Percentiles rank a stretch among this genome's conserved stretches.
These are phyloP conservation scores for Thoreauomyces humboldtii DNA, from an alignment of 192 early-diverging fungal genomes.

Conservation along the genomic window DNA sequence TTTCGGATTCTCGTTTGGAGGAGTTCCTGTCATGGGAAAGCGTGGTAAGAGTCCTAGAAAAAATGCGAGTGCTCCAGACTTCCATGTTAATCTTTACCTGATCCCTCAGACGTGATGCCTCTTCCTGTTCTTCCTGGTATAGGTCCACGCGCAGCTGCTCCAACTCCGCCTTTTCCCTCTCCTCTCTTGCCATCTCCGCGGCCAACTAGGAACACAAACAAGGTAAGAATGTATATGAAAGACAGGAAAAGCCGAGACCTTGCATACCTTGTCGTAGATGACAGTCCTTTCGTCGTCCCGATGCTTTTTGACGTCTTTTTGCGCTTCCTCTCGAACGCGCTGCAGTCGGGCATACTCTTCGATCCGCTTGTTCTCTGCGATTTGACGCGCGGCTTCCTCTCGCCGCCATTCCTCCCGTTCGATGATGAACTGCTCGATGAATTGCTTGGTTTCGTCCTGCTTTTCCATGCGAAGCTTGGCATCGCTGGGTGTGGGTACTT, in stretches of 20 bases:
- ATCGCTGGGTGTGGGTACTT: constrained; percentile 34
- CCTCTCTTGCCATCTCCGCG: constrained; percentile 46
- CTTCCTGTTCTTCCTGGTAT: constrained; percentile 57
- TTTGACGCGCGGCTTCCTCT: constrained; percentile 35
- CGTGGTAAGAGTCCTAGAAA: no score
- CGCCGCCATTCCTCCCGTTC: constrained; percentile 48
- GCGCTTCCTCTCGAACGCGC: constrained; percentile 38
- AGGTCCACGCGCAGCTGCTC: constrained; percentile 57
- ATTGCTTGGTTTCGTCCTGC: constrained; percentile 56
- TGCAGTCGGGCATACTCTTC: constrained; percentile 49
- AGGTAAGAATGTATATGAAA: not conserved
- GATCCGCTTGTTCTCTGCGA: constrained; percentile 50
- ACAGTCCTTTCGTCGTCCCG: constrained; percentile 41
- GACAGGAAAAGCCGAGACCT: no score
- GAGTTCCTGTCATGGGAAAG: constrained; percentile 40
- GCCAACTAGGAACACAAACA: constrained; percentile 42
- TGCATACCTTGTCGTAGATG: constrained; percentile 52
- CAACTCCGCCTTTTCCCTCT: constrained; percentile 47
- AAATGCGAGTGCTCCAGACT: constrained; percentile 2
- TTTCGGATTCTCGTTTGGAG: constrained; percentile 48
- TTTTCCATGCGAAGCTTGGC: constrained; percentile 44
- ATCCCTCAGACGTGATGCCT: constrained; percentile 36
- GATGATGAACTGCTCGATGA: constrained; percentile 49
- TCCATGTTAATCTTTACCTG: constrained; percentile 26
- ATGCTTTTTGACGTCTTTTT: constrained; percentile 35